Percentiles rank a stretch among this genome's conserved stretches.
These are phyloP conservation scores for Teunomyces funiuensis DNA, from an alignment of 805 yeast genomes.

Conservation along the genomic window DNA sequence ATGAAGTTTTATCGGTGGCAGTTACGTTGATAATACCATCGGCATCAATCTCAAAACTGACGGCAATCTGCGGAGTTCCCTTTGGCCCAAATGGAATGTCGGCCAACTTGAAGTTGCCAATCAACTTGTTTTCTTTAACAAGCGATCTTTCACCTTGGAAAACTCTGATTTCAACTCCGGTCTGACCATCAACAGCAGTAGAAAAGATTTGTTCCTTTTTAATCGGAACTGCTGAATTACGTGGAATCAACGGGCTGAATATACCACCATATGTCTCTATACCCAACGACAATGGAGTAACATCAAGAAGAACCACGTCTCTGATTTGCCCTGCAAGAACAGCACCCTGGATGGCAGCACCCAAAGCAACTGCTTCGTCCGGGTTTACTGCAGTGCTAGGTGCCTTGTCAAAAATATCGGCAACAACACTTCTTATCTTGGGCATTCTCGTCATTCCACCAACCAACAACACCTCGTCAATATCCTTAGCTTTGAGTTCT, in stretches of 20 bases:
- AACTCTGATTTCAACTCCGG: constrained; percentile 77
- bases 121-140: constrained; percentile 73
- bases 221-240: constrained; percentile 77
- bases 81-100: constrained; percentile 77
- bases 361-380: constrained; percentile 45
- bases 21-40: constrained; percentile 68
- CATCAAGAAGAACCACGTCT: constrained; percentile 28
- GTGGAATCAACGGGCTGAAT: constrained; percentile 73
- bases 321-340: constrained; percentile 26
- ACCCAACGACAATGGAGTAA: constrained; percentile 44
- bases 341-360: constrained; percentile 32
- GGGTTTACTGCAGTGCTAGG: constrained; percentile 79
- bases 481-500: constrained; percentile 58
- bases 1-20: constrained; percentile 53
- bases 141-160: constrained; percentile 81
- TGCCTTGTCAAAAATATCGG: constrained; percentile 54
- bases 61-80: constrained; percentile 78
- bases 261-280: constrained; percentile 86
- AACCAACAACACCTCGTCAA: constrained; percentile 74
- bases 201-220: constrained; percentile 73
- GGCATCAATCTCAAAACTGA: constrained; percentile 76
- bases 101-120: constrained; percentile 70
- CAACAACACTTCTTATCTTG: constrained; percentile 63
- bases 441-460: constrained; percentile 96
- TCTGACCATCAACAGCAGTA: constrained; percentile 83